phyloP scores from a whole-genome alignment of 768 basidiomycete species.

The Hypholoma fasciculare region DNA sequence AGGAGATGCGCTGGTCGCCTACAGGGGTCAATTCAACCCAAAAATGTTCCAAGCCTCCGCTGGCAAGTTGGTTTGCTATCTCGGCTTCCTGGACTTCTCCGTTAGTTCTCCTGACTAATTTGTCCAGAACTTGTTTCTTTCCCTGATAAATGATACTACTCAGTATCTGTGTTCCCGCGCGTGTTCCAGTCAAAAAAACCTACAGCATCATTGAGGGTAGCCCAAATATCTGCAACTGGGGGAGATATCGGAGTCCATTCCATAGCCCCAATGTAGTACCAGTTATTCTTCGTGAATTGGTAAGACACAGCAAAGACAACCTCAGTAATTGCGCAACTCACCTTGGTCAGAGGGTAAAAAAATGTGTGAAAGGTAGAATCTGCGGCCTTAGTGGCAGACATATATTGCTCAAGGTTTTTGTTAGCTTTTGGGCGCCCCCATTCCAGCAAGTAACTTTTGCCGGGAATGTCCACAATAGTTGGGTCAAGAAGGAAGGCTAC shows the following conservation, averaged over 20 bases:
- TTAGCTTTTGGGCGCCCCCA: constrained; percentile 45
- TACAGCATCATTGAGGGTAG: constrained; percentile 33
- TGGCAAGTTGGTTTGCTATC: constrained; percentile 37
- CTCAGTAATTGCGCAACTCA: constrained; percentile 18
- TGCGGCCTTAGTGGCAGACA: constrained; percentile 21
- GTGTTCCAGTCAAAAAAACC: constrained; percentile 11
- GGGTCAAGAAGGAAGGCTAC: constrained; percentile 58
- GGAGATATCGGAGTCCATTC: constrained; percentile 34
- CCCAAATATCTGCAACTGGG: constrained; percentile 36
- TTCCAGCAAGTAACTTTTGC: constrained; percentile 48
- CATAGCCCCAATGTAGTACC: constrained; percentile 55
- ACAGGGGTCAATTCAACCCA: constrained; percentile 35
- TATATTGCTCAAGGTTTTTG: constrained; percentile 30
- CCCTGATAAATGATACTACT: constrained; percentile 17
- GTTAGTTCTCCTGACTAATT: constrained; percentile 35
- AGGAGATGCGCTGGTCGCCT: constrained; percentile 10
- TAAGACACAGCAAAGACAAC: background rate
- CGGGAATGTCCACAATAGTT: constrained; percentile 48
- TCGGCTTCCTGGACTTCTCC: constrained; percentile 29
- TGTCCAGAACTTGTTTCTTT: constrained; percentile 31
- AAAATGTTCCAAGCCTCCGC: constrained; percentile 44
- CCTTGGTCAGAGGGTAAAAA: constrained; percentile 45
- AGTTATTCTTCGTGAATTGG: constrained; percentile 33
- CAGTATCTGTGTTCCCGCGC: no score
- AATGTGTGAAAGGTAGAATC: constrained; percentile 48